Evolutionary conservation across 164 flowering plant genomes (phyloP).

Genomic region (Liriodendron chinense): DNA sequence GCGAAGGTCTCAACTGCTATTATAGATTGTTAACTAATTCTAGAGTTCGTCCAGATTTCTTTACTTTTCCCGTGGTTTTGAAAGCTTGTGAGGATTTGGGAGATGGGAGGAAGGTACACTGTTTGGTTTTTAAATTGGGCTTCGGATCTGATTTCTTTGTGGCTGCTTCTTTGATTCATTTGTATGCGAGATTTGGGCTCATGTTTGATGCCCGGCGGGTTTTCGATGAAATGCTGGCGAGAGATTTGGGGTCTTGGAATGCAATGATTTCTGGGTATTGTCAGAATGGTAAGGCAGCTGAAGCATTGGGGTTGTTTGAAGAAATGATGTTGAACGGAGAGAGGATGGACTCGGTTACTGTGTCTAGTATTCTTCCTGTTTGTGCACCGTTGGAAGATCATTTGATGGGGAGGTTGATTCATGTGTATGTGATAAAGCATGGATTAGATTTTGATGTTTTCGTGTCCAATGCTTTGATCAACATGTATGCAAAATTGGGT

Average conservation of each 20-base stretch:
- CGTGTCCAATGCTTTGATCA: conserved; percentile 67
- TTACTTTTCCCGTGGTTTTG: conserved; percentile 63
- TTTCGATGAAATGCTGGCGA: conserved; percentile 51
- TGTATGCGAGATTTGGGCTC: conserved; percentile 52
- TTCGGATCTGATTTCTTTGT: conserved; percentile 60
- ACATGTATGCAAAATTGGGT: conserved; percentile 61
- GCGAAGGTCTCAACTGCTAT: conserved; percentile 44
- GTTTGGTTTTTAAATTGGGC: conserved; percentile 51
- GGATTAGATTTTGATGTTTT: conserved; percentile 51
- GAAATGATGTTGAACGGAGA: conserved; percentile 46
- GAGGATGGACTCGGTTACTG: conserved; percentile 52
- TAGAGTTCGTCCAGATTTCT: conserved; percentile 54
- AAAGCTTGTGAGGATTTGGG: conserved; percentile 51
- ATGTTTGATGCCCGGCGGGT: conserved; percentile 37
- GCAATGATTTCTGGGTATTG: conserved; percentile 62
- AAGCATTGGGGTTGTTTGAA: conserved; percentile 45
- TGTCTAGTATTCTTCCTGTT: conserved; percentile 49
- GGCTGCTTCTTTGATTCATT: conserved; percentile 60
- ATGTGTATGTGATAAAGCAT: conserved; percentile 50
- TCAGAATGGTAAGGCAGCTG: conserved; percentile 44
- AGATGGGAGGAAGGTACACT: conserved; percentile 56
- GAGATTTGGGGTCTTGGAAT: conserved; percentile 69
- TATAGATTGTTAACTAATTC: conserved; percentile 28
- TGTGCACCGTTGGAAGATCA: conserved; percentile 44
- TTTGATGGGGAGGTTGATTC: conserved; percentile 37